A percentile compares a stretch with the other conserved stretches of the same genome.
These are phyloP conservation scores for Botrytis deweyae DNA, from an alignment of 2,329 filamentous ascomycete genomes.

Conservation along the genomic window DNA sequence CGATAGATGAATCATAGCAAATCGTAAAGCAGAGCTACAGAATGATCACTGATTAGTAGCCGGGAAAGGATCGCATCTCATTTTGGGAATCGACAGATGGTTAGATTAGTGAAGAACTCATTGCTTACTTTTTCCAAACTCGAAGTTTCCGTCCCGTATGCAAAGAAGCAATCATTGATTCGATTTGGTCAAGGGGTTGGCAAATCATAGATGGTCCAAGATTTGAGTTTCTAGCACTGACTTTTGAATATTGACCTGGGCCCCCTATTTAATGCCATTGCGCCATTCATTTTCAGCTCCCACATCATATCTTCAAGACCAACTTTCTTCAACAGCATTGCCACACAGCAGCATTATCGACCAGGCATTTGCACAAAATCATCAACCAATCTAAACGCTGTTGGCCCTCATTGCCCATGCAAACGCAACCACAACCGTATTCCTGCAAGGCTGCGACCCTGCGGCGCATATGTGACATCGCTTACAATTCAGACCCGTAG, in stretches of 20 bases:
- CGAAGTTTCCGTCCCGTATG: neutral
- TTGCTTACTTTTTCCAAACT: neutral
- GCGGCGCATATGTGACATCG: conserved; percentile 7
- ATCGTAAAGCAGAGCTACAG: neutral
- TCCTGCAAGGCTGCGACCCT: conserved; percentile 17
- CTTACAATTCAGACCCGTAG: neutral
- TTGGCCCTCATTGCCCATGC: neutral
- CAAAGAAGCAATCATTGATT: neutral
- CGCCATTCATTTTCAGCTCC: conserved; percentile 4
- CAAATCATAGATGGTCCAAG: conserved; percentile 4
- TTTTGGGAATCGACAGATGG: neutral
- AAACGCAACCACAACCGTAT: conserved; percentile 19
- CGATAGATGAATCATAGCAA: neutral
- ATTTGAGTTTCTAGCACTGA: neutral
- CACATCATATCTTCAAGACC: neutral
- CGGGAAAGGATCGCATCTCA: neutral
- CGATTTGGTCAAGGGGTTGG: neutral
- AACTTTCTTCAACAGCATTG: conserved; percentile 6
- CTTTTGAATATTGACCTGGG: neutral
- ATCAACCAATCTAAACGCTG: neutral
- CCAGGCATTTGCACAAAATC: neutral
- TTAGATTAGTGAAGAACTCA: neutral
- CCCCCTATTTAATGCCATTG: neutral
- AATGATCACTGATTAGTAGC: neutral
- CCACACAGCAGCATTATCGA: neutral